Conservation (phyloP, 139 green algal species). For the Spirogloea muscicola region DNA sequence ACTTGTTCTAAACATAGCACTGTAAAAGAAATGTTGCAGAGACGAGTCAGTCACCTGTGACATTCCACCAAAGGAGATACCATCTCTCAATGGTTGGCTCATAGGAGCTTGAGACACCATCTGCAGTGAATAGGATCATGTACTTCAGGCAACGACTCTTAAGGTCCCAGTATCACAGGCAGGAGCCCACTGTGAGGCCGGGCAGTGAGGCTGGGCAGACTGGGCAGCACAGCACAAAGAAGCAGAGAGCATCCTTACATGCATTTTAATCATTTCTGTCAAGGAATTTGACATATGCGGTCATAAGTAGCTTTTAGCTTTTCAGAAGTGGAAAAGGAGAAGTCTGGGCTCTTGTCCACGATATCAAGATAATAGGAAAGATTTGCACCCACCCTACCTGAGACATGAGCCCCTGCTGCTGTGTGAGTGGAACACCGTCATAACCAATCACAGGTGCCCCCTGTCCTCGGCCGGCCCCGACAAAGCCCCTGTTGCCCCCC, state of each 20-base stretch:
- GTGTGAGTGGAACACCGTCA: neutral
- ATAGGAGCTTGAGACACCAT: constrained; percentile 1
- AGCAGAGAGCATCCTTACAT: neutral
- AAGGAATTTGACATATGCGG: too few relatives aligned
- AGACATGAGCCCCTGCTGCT: neutral
- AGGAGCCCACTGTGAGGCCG: neutral
- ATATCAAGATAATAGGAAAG: neutral
- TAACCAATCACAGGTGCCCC: neutral
- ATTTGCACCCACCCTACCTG: neutral
- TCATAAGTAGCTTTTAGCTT: too few relatives aligned
- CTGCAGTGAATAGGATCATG: neutral
- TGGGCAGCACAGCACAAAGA: neutral
- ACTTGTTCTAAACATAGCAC: neutral
- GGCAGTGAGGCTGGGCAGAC: neutral
- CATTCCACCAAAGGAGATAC: constrained; percentile 20
- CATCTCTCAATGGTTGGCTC: constrained; percentile 11
- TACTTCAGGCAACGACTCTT: neutral
- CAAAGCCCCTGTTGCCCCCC: constrained; percentile 18
- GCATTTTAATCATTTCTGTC: too few relatives aligned
- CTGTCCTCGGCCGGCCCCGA: constrained; percentile 9
- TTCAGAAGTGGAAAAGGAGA: too few relatives aligned
- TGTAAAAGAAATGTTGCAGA: neutral
- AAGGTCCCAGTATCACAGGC: neutral
- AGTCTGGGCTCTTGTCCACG: too few relatives aligned
- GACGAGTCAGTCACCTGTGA: constrained; percentile 9